Evolutionary conservation across 805 yeast species (phyloP).

Genomic region (Saccharomycopsis amapae): DNA sequence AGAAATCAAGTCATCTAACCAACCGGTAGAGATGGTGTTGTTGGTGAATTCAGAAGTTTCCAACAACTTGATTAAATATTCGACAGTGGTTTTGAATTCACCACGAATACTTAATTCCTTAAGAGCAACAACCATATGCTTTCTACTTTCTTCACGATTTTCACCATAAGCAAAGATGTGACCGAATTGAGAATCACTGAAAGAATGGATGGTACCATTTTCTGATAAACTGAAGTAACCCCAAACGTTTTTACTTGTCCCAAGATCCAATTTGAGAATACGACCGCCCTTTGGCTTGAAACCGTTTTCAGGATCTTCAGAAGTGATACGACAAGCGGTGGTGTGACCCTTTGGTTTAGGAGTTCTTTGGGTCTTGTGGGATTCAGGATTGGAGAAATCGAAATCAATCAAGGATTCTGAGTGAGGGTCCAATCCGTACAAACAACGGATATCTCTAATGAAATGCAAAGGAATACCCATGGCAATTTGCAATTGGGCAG

Average conservation of each 20-base stretch:
- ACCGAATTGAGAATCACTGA: conserved; percentile 97
- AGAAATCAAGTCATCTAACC: conserved; percentile 95
- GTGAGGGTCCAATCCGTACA: conserved; percentile 95
- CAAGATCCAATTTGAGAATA: conserved; percentile 89
- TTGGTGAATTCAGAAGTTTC: conserved; percentile 96
- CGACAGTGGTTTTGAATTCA: conserved; percentile 97
- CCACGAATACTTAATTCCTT: conserved; percentile 96
- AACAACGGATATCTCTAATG: conserved; percentile 83
- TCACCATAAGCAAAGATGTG: conserved; percentile 99
- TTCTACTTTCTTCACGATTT: conserved; percentile 94
- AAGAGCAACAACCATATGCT: conserved; percentile 97
- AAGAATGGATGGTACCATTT: conserved; percentile 95
- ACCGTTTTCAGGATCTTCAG: conserved; percentile 99
- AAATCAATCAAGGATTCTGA: conserved; percentile 86
- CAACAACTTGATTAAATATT: conserved; percentile 86
- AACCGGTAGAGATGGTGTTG: conserved; percentile 95
- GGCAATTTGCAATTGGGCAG: conserved; percentile 97
- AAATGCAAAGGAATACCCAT: conserved; percentile 99
- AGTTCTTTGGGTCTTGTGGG: conserved; percentile 74
- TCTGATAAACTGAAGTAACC: conserved; percentile 97
- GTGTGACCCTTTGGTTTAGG: conserved; percentile 98
- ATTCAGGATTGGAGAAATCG: conserved; percentile 66
- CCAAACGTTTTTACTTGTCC: conserved; percentile 98
- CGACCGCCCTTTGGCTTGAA: conserved; percentile 98
- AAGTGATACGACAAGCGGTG: conserved; percentile 98